Base-by-base conservation (phyloP, 805 yeast species). In the Yamadazyma akitaensis region DNA sequence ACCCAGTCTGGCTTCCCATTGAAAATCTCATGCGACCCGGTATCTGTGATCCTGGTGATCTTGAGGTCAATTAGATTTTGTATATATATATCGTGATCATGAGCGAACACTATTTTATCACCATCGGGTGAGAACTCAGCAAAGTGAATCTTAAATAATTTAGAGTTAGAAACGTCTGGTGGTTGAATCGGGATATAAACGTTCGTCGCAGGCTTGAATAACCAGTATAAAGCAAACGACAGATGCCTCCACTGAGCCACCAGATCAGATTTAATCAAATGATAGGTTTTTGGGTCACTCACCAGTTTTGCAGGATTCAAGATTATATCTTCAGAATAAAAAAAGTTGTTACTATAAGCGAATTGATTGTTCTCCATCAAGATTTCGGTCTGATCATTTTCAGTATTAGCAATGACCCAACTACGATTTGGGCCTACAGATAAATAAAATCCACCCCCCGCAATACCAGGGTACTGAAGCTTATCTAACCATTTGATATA, bases 1-100 rank as follows among this genome's bases (percentile, higher is more conserved):
- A 86, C 83, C 94, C 95, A 87, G 57, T 86, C 94, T 0, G 91
- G 82, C 51, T 74, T 82, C 5, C 88, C 96, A 54, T 86, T 82
- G 50, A 76, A 72, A 3, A 85, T 66, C 14, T 73, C 64, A 0
- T 51, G 57, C 11, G 75, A 65, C 0, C 90, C 91, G 58, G 79
- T 85, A 4, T 51, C 49, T 0, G 85, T 77, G 9, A 80, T 59
- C 47, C 65, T 71, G 0, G 50, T 57, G 3, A 61, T 43, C 11
- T 36, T 10, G 14, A 51, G 40, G 10, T 54, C 19, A 0, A 30
- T 37, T 10, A 79, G 51, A 42, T 75, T 64, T 51, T 76, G 70
- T 7, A 82, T 37, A 54, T 66, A 84, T 5, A 87, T 50, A 53
- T 87, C 73, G 56, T 81, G 79, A 18, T 77, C 67, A 51, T 68